These are phyloP conservation scores for Raddia guianensis DNA, from an alignment of 176 grass and related monocot genomes.

Conservation along the genomic window DNA sequence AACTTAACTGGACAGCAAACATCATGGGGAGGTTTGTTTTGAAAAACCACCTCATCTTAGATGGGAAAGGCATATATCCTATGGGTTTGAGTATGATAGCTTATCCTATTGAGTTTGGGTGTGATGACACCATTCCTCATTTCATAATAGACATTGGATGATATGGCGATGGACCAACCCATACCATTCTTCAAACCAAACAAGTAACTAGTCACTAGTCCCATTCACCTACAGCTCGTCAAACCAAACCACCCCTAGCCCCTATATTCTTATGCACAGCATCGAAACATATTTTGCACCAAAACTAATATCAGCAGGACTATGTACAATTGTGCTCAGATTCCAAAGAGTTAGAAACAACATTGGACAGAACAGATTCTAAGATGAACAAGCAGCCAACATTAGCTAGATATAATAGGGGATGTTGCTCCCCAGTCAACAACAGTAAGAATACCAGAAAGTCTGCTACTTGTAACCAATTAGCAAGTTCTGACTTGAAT, in stretches of 20 bases:
- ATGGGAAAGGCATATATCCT: no score
- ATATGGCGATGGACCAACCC: no score
- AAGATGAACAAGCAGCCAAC: slow-evolving; percentile 18
- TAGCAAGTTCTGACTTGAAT: neutral
- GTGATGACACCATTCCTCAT: no score
- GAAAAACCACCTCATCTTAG: no score
- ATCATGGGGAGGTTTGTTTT: no score
- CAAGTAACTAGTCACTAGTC: no score
- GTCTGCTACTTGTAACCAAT: slow-evolving; percentile 6
- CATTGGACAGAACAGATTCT: neutral
- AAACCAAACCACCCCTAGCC: no score
- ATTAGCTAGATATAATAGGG: neutral
- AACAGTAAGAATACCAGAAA: neutral
- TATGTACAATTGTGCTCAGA: neutral
- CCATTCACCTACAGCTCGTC: no score
- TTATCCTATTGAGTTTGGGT: no score
- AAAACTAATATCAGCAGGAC: slow-evolving; percentile 15
- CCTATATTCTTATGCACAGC: neutral
- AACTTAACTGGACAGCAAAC: neutral
- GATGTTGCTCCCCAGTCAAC: neutral
- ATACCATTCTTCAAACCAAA: no score
- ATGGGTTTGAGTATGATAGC: no score
- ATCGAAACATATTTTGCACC: neutral
- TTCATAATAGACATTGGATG: no score
- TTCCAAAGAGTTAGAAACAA: slow-evolving; percentile 4